These are phyloP conservation scores for Astraeus odoratus DNA, from an alignment of 768 basidiomycete genomes.

Conservation along the genomic window DNA sequence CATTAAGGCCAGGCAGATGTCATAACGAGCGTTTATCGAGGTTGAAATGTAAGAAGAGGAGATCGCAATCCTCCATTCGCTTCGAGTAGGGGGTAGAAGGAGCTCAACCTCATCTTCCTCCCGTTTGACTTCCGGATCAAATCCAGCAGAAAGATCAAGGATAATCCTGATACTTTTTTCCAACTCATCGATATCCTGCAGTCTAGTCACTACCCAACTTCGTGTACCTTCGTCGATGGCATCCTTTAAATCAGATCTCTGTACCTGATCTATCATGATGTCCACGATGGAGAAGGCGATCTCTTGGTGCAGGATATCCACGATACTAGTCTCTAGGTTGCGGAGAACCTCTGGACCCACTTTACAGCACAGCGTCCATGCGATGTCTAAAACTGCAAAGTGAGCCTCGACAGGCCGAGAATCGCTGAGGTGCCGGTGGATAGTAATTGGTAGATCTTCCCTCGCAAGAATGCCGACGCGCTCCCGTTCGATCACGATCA, in stretches of 20 bases:
- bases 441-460: constrained; percentile 61
- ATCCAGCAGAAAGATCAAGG: constrained; percentile 66
- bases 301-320: constrained; percentile 69
- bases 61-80: constrained; percentile 57
- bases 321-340: constrained; percentile 49
- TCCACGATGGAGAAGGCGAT: constrained; percentile 72
- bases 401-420: constrained; percentile 42
- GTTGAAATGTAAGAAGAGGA: constrained; percentile 56
- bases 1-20: constrained; percentile 60
- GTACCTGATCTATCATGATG: constrained; percentile 61
- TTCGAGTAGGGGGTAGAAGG: constrained; percentile 44
- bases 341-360: constrained; percentile 53
- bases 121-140: constrained; percentile 62
- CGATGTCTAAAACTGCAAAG: constrained; percentile 50
- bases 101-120: constrained; percentile 68
- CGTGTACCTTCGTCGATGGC: constrained; percentile 52
- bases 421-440: constrained; percentile 43
- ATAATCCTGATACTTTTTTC: constrained; percentile 48
- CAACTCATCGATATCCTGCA: constrained; percentile 51
- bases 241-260: constrained; percentile 45
- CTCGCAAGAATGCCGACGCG: constrained; percentile 55
- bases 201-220: constrained; percentile 54
- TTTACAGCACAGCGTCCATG: constrained; percentile 57
- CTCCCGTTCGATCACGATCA: constrained; percentile 72
- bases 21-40: constrained; percentile 68